Evolutionary conservation across 805 yeast species (phyloP), one percentile per base, ranked within the genome.

Genomic region (Blastobotrys americana): DNA sequence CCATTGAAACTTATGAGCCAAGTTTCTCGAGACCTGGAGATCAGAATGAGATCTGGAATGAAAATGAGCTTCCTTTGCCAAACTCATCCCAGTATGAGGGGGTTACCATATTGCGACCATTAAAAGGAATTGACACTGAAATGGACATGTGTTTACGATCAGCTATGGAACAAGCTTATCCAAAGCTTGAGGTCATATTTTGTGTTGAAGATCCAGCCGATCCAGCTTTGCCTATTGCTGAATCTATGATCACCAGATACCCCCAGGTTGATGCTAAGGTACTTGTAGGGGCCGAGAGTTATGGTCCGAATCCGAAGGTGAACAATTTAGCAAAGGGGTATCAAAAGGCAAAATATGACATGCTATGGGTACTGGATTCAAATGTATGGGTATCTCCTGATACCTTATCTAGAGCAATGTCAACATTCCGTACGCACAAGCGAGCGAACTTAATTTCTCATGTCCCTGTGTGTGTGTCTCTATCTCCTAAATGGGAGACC

Each of bases 261-360:
- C 80, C 84, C 0, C 58, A 70, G 2, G 67, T 79, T 4, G 78
- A 82, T 54, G 73, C 86, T 17, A 69, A 70, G 49, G 65, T 87
- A 3, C 57, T 85, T 48, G 61, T 82, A 2, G 82, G 78, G 37
- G 63, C 67, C 16, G 64, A 54, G 3, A 47, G 50, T 51, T 82
- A 68, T 55, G 95, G 95, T 1, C 93, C 94, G 3, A 87, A 87
- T 55, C 96, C 96, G 4, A 87, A 87, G 63, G 84, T 87, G 44
- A 85, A 86, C 63, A 87, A 87, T 62, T 66, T 87, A 38, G 79
- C 87, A n/a, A 84, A 84, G 60, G 96, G 95, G 4, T 85, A 81
- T 57, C 60, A 67, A 34, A 62, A 62, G 2, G 90, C 95, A 5
- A 73, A 76, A 53, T 68, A 76, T 61, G 95, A 87, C 57, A 73